phyloP scores from a whole-genome alignment of 169 alveolate species.

The Eimeria tenella region DNA sequence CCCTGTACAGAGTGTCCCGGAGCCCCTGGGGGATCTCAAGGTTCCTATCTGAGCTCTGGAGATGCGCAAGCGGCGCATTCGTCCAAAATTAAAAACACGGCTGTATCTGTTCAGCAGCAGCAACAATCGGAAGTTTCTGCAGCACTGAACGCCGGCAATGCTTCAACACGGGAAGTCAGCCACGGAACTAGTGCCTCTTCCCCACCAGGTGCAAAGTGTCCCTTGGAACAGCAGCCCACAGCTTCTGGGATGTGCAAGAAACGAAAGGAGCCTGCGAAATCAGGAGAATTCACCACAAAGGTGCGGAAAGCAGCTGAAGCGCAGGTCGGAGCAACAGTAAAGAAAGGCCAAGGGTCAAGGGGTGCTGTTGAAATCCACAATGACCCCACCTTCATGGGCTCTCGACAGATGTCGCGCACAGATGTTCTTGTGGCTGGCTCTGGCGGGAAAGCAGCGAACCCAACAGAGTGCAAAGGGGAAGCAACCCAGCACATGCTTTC shows the following conservation, averaged over 20 bases:
- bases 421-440: neutral
- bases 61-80: neutral
- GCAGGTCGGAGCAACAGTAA: constrained; percentile 15
- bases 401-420: neutral
- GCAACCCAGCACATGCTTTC: constrained; percentile 25
- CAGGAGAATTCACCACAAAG: constrained; percentile 31
- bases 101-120: neutral
- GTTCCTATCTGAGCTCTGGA: constrained; percentile 13
- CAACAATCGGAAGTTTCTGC: neutral
- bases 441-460: constrained; percentile 14
- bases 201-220: constrained; percentile 18
- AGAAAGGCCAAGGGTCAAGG: constrained; percentile 38
- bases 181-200: neutral
- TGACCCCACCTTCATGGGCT: neutral
- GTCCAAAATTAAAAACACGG: neutral
- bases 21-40: neutral
- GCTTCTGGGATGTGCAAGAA: constrained; percentile 43
- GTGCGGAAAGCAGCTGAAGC: constrained; percentile 42
- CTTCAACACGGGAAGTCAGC: neutral
- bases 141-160: neutral
- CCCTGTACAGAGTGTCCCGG: constrained; percentile 28
- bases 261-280: constrained; percentile 37
- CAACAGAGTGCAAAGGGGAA: constrained; percentile 24
- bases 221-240: constrained; percentile 18
- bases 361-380: neutral